Conservation (phyloP, 352 stramenopile species). For the Pythium phragmitis region DNA sequence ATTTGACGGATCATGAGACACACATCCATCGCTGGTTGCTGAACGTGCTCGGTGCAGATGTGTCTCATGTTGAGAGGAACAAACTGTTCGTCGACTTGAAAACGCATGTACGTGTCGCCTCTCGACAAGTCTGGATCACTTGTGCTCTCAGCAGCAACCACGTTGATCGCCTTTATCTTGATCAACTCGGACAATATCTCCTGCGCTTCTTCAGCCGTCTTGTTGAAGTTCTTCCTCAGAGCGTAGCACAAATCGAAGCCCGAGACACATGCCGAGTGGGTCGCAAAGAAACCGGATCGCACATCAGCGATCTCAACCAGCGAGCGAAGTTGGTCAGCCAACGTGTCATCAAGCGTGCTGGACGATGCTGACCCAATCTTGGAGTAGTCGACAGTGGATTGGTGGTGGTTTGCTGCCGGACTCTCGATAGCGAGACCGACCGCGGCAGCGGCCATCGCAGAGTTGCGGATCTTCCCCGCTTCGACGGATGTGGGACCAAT, state of each 20-base stretch:
- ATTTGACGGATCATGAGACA: constrained; percentile 65
- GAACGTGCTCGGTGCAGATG: constrained; percentile 43
- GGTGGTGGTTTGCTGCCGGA: constrained; percentile 31
- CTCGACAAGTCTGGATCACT: constrained; percentile 45
- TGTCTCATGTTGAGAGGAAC: constrained; percentile 82
- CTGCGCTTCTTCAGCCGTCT: constrained; percentile 41
- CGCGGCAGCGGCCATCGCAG: constrained; percentile 50
- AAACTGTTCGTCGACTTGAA: constrained; percentile 86
- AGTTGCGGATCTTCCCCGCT: constrained; percentile 46
- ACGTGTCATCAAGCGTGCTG: constrained; percentile 51
- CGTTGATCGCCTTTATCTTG: constrained; percentile 43
- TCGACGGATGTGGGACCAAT: constrained; percentile 18
- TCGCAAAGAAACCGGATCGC: constrained; percentile 73
- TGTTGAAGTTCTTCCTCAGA: constrained; percentile 61
- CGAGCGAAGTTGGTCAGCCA: constrained; percentile 63
- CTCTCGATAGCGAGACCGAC: constrained; percentile 35
- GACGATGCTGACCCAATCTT: constrained; percentile 38
- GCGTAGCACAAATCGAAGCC: constrained; percentile 47
- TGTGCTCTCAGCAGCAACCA: constrained; percentile 56
- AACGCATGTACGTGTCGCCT: constrained; percentile 66
- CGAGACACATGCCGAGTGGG: constrained; percentile 57
- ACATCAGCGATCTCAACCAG: constrained; percentile 57
- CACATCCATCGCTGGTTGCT: constrained; percentile 64
- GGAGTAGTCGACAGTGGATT: constrained; percentile 33
- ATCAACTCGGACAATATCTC: constrained; percentile 47